These are phyloP conservation scores for Sclerotinia borealis DNA, from an alignment of 2,329 filamentous ascomycete genomes.

Conservation along the genomic window DNA sequence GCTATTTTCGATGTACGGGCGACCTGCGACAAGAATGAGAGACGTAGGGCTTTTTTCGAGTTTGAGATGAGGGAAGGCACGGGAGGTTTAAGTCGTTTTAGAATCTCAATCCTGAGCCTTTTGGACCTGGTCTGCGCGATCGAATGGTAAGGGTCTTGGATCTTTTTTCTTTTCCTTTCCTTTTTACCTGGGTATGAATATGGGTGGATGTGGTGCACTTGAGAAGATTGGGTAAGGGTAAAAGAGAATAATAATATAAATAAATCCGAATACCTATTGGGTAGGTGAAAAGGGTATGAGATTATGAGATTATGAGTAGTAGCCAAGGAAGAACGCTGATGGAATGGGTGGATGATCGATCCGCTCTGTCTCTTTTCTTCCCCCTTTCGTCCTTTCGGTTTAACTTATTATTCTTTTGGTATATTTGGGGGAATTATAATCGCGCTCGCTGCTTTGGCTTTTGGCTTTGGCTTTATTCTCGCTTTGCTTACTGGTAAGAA, in stretches of 20 bases:
- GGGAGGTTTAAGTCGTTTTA: constrained; percentile 11
- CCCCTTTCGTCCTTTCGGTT: not conserved
- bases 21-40: constrained; percentile 16
- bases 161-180: not conserved
- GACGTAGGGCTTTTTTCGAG: constrained; percentile 5
- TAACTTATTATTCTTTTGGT: not conserved
- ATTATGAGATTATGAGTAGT: too few relatives aligned
- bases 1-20: not conserved
- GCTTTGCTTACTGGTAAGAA: not conserved
- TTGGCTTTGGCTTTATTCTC: not conserved
- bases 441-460: constrained; percentile 2
- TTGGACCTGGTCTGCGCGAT: not conserved
- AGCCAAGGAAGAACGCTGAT: constrained; percentile 2
- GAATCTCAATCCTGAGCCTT: constrained; percentile 9
- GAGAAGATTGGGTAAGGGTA: not conserved
- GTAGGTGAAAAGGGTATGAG: too few relatives aligned
- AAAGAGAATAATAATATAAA: too few relatives aligned
- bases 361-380: not conserved
- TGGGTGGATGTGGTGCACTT: not conserved
- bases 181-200: not conserved
- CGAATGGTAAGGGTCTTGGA: constrained; percentile 1
- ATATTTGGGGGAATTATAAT: not conserved
- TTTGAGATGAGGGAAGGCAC: constrained; percentile 9
- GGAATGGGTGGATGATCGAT: not conserved
- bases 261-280: not conserved